phyloP scores from a whole-genome alignment of 306 rosid genomes.

The Inga oerstediana region DNA sequence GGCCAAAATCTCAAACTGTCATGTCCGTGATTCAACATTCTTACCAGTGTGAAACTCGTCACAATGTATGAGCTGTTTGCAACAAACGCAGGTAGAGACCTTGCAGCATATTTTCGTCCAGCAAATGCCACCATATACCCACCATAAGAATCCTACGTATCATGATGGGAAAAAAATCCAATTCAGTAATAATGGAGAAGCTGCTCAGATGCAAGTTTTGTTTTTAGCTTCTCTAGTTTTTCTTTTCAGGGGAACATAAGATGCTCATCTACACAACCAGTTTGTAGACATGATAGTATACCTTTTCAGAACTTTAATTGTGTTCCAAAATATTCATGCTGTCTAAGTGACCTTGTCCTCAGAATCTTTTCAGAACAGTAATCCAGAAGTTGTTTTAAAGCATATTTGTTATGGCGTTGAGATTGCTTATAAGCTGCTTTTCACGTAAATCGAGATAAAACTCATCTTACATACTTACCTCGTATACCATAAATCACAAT shows the following conservation, averaged over 20 bases:
- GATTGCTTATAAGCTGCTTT: too few species aligned
- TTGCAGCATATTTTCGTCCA: conserved; percentile 70
- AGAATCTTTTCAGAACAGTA: conserved; percentile 13
- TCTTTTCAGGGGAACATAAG: neutral
- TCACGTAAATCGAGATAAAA: too few species aligned
- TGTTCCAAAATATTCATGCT: neutral
- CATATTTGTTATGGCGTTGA: too few species aligned
- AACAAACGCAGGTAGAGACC: conserved; percentile 65
- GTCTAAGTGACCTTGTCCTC: neutral
- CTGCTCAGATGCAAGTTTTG: conserved; percentile 7
- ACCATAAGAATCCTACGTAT: conserved; percentile 55
- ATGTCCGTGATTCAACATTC: conserved; percentile 4
- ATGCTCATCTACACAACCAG: conserved; percentile 14
- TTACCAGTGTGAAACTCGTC: conserved; percentile 75
- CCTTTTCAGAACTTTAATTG: neutral
- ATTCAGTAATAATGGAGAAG: neutral
- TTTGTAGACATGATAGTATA: conserved; percentile 5
- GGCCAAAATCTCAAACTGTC: neutral
- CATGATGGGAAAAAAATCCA: neutral
- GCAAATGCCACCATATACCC: conserved; percentile 81
- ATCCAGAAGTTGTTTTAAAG: neutral
- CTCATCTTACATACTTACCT: too few species aligned
- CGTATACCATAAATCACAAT: too few species aligned
- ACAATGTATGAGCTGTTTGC: conserved; percentile 60
- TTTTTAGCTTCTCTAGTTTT: neutral